Evolutionary conservation across 225 moss, liverwort and hornwort species (phyloP), one percentile per base, ranked within the genome.

Genomic region (Polytrichum formosum): DNA sequence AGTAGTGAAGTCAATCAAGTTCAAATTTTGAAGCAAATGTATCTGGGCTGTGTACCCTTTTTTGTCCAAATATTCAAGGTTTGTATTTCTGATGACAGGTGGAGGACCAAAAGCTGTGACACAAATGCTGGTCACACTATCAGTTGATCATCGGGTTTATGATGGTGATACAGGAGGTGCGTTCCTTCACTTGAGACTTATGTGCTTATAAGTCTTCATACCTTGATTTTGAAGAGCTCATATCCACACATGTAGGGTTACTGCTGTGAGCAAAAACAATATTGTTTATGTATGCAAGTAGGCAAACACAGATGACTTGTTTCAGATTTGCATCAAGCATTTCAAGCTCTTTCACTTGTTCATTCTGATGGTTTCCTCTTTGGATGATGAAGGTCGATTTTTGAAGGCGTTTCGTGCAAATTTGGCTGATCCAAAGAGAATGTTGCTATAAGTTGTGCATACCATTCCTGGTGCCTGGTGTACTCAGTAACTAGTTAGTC

Each of bases 141-240:
- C 94, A 66, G 97, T 91, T 28, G 94, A 97, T 81, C 81, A 88
- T 66, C 89, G 92, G 82, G 92, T 97, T 35, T 87, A 79, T 66
- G 90, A 92, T 69, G 90, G 84, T 33, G 90, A 97, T 64, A 81
- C 89, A 67, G 96, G 89, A 88, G 87, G 96, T 97, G 61, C 69
- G 46, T 16, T 46, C 46, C 46, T 46, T 46, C 13, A 46, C 46
- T 46, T 46, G 46, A 46, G 21, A 22, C 18, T 10, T 0, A 10
- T 54, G 4, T 64, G 26, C 18, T 26, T 23, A 6, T 22, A 6
- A 25, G 23, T 26, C 28, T 18, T 13, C 18, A 8, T 29, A 26
- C 5, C 64, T 61, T 56, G 56, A 46, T 17, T 68, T 65, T 7
- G 13, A 23, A 30, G 6, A 63, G 16, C 28, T 23, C 27, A 63